phyloP scores from a whole-genome alignment of 2,329 filamentous ascomycete species.

The Penicillium sp. region DNA sequence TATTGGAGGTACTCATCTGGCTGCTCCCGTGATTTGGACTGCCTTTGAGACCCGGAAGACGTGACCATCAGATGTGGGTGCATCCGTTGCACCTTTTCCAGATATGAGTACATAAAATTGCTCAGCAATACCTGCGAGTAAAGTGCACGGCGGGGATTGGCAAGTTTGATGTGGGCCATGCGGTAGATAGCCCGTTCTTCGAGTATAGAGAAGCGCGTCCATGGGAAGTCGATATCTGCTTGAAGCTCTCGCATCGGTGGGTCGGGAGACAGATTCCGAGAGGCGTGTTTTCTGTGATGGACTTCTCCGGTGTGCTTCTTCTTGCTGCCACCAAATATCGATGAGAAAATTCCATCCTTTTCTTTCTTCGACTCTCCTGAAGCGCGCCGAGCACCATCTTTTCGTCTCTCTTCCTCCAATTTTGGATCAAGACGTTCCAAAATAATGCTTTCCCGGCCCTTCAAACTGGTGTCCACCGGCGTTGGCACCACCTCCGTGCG shows the following conservation, averaged over 20 bases:
- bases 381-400: conserved; percentile 69
- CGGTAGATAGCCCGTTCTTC: conserved; percentile 96
- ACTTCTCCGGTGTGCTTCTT: conserved; percentile 77
- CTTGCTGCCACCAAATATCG: conserved; percentile 84
- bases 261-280: conserved; percentile 74
- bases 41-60: conserved; percentile 67
- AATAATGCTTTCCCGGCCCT: conserved; percentile 71
- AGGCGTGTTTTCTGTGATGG: conserved; percentile 65
- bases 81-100: conserved; percentile 98
- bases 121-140: conserved; percentile 93
- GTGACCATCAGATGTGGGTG: conserved; percentile 91
- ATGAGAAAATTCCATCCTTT: conserved; percentile 88
- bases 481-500: conserved; percentile 81
- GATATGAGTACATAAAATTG: conserved; percentile 99
- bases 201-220: conserved; percentile 89
- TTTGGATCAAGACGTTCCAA: conserved; percentile 74
- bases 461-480: conserved; percentile 65
- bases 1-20: conserved; percentile 44
- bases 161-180: conserved; percentile 97
- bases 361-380: conserved; percentile 69
- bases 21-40: conserved; percentile 37
- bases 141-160: conserved; percentile 87
- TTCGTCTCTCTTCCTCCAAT: conserved; percentile 65
- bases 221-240: conserved; percentile 90
- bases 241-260: conserved; percentile 66